Evolutionary conservation across 2,329 filamentous ascomycete genomes (phyloP).

Genomic region (Diaporthe helianthi): DNA sequence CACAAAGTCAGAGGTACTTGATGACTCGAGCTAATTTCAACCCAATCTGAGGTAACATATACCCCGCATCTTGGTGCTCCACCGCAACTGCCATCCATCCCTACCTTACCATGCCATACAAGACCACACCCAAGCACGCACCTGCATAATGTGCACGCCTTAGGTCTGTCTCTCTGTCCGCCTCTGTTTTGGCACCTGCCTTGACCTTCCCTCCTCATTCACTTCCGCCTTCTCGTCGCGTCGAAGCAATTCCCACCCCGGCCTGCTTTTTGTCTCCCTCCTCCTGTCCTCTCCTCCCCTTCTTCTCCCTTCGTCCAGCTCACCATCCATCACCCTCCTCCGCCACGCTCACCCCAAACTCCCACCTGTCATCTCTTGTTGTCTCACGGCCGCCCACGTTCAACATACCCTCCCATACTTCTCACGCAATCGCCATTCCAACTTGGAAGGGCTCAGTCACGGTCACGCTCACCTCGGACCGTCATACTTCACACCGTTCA

Average conservation of each 20-base stretch:
- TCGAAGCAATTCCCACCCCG: slow-evolving; percentile 22
- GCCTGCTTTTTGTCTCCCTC: slow-evolving; percentile 38
- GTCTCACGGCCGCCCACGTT: slow-evolving; percentile 34
- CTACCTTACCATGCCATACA: slow-evolving; percentile 37
- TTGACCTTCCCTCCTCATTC: slow-evolving; percentile 36
- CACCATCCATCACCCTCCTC: slow-evolving; percentile 34
- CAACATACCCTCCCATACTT: slow-evolving; percentile 32
- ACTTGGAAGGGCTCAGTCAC: slow-evolving; percentile 30
- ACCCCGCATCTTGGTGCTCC: not conserved
- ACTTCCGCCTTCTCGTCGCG: slow-evolving; percentile 33
- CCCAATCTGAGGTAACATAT: not conserved
- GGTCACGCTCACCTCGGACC: slow-evolving; percentile 31
- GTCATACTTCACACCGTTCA: slow-evolving; percentile 3
- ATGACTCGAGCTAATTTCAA: accelerated
- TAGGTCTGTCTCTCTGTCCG: slow-evolving; percentile 18
- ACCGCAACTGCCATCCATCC: slow-evolving; percentile 34
- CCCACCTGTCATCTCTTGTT: slow-evolving; percentile 36
- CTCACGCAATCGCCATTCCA: slow-evolving; percentile 3
- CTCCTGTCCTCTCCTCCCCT: slow-evolving; percentile 38
- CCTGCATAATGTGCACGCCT: slow-evolving; percentile 23
- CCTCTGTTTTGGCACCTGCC: slow-evolving; percentile 18
- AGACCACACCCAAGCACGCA: slow-evolving; percentile 17
- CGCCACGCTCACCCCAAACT: slow-evolving; percentile 23
- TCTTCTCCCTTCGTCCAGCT: slow-evolving; percentile 38
- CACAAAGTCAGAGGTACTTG: not conserved